Evolutionary conservation across 495 filamentous ascomycete genomes (phyloP).

Genomic region (Cladorrhinum samala): DNA sequence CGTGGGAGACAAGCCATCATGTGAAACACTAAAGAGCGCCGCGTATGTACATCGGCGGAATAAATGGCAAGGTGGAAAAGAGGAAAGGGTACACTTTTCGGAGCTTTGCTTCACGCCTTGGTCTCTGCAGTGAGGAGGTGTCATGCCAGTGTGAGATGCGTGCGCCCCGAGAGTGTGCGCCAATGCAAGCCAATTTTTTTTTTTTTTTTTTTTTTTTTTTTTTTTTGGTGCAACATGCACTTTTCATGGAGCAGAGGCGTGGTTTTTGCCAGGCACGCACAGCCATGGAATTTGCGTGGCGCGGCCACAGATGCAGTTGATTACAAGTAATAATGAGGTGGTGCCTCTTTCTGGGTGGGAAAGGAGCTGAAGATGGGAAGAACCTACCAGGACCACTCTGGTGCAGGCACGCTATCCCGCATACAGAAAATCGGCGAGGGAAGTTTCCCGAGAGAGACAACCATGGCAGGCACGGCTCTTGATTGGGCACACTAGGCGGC

Average conservation of each 20-base stretch:
- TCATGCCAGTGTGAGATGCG: no score
- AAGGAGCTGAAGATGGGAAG: not conserved
- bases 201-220: no score
- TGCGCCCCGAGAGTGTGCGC: no score
- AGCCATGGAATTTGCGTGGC: not conserved
- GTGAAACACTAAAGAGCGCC: conserved; percentile 6
- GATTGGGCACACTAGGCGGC: conserved; percentile 11
- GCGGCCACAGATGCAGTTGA: no score
- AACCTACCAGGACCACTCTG: not conserved
- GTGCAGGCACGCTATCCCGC: not conserved
- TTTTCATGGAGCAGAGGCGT: no score
- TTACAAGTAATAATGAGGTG: no score
- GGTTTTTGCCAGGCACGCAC: no score
- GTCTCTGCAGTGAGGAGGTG: not conserved
- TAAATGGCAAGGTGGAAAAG: not conserved
- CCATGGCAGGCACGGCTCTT: not conserved
- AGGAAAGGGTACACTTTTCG: not conserved
- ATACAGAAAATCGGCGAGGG: not conserved
- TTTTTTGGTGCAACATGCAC: not conserved
- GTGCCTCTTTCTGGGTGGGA: no score
- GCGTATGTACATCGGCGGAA: not conserved
- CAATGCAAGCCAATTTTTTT: no score
- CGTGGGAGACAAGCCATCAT: not conserved
- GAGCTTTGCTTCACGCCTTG: not conserved
- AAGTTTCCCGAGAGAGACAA: not conserved